Conservation (phyloP, 2,329 filamentous ascomycete genomes). For the Epichloe aotearoae region DNA sequence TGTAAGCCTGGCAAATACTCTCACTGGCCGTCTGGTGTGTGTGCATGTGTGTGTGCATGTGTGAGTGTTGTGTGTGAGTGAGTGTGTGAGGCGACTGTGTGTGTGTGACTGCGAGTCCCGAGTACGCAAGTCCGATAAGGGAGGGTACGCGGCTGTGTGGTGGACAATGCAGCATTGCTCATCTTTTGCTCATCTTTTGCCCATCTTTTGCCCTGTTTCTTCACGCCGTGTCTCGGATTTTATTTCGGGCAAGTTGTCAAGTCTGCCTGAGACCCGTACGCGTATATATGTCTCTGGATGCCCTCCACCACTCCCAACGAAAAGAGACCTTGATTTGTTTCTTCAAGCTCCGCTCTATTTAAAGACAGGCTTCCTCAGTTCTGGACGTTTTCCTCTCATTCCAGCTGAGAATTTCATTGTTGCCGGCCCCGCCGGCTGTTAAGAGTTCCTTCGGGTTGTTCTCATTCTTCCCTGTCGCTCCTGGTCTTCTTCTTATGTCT, state of each 20-base stretch:
- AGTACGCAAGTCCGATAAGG: neutral
- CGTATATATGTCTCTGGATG: constrained; percentile 1
- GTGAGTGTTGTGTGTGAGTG: neutral
- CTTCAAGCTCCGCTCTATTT: neutral
- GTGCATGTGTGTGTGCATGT: neutral
- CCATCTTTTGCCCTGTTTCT: neutral
- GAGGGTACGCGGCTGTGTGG: neutral
- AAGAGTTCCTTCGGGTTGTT: neutral
- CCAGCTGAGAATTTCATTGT: constrained; percentile 2
- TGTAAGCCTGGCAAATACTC: neutral
- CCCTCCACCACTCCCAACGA: neutral
- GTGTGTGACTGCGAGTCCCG: neutral
- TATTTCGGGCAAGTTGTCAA: neutral
- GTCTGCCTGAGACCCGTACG: neutral
- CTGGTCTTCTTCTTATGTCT: neutral
- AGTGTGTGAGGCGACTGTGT: neutral
- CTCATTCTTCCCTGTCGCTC: constrained; percentile 1
- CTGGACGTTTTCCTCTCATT: neutral
- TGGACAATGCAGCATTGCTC: neutral
- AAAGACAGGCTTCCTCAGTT: constrained; percentile 1
- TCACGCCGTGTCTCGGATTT: neutral
- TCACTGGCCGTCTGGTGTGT: neutral
- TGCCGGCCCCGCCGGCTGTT: constrained; percentile 2
- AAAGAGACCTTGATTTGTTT: neutral
- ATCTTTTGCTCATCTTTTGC: neutral